Base-by-base conservation (phyloP, 441 rosid genomes). In the Populus tomentosa region DNA sequence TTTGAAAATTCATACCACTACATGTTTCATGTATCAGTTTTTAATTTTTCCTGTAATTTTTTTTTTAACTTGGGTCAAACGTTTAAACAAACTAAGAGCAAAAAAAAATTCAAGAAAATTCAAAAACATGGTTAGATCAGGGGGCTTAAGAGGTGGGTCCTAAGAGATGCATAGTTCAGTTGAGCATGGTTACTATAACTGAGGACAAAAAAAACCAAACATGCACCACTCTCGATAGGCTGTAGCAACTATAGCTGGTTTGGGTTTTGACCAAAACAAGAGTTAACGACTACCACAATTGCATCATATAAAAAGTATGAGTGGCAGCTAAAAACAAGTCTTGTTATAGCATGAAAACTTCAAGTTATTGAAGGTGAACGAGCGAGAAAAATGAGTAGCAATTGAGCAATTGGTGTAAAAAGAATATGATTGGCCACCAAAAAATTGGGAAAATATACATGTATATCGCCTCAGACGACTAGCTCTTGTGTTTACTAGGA, bases 381-480 rank as follows among this genome's bases (percentile, higher is more conserved):
- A 9, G 28, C 5, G 66, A 77, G 28, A 75, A n/a, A 21, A 72
- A 81, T 50, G 42, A 74, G 81, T 74, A 20, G 13, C 53, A 26
- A 68, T 74, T 28, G 69, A 75, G 71, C 26, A 28, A 70, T 59
- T 69, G 69, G 77, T 21, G 56, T 3, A 28, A 35, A 46, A 42
- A 32, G 59, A 75, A 33, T 35, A 53, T 30, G 32, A 61, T 36
- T 32, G 7, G 75, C 74, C 50, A 28, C 77, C 71, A 36, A 3
- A 53, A 69, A 64, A n/a, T 5, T 67, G n/a, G 5, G 6, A 38
- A 72, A 36, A 75, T 74, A 59, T 85, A 84, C 83, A 82, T 11
- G 80, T 59, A 75, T 75, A 75, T 68, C 70, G 81, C 74, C 82
- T 61, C n/a, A 11, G 72, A 80, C 38, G 65, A 66, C 67, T 62